These are phyloP conservation scores for Xerocomellus dryophilus DNA, from an alignment of 768 basidiomycete species.

Conservation along the genomic window DNA sequence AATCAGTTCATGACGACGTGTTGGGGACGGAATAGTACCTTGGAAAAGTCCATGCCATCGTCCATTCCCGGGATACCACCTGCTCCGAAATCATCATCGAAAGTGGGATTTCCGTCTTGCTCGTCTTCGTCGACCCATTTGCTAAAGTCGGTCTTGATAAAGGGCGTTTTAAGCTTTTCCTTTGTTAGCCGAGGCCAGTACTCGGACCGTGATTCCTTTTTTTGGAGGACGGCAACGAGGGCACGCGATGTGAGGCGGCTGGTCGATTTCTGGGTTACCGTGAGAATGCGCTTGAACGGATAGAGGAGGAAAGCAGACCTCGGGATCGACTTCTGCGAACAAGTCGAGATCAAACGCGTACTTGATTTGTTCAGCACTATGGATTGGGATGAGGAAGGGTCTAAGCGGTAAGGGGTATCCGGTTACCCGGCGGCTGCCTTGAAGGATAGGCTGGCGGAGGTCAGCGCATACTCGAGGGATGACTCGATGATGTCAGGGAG, in stretches of 20 bases:
- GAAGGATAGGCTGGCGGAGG: slow-evolving; percentile 56
- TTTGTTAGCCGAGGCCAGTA: slow-evolving; percentile 95
- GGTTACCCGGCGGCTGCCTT: slow-evolving; percentile 65
- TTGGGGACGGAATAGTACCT: slow-evolving; percentile 39
- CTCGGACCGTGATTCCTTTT: slow-evolving; percentile 71
- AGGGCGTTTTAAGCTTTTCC: slow-evolving; percentile 74
- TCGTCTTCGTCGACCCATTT: slow-evolving; percentile 99
- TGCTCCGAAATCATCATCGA: slow-evolving; percentile 37
- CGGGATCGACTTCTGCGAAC: slow-evolving; percentile 70
- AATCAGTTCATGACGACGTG: slow-evolving; percentile 3
- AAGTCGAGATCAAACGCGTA: slow-evolving; percentile 78
- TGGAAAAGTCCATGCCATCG: slow-evolving; percentile 55
- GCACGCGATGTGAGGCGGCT: slow-evolving; percentile 69
- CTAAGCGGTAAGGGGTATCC: not conserved
- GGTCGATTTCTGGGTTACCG: slow-evolving; percentile 16
- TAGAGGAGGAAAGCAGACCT: slow-evolving; percentile 43
- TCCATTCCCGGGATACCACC: slow-evolving; percentile 43
- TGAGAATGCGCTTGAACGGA: slow-evolving; percentile 1
- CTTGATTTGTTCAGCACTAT: slow-evolving; percentile 48
- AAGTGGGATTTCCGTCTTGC: slow-evolving; percentile 60
- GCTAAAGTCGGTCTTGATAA: slow-evolving; percentile 91
- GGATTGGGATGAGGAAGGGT: slow-evolving; percentile 5
- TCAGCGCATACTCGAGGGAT: slow-evolving; percentile 60
- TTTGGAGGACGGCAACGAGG: slow-evolving; percentile 67
- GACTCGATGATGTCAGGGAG: slow-evolving; percentile 65